These are phyloP conservation scores for Yamadazyma takamatsuzukensis DNA, from an alignment of 805 yeast species.

Conservation along the genomic window DNA sequence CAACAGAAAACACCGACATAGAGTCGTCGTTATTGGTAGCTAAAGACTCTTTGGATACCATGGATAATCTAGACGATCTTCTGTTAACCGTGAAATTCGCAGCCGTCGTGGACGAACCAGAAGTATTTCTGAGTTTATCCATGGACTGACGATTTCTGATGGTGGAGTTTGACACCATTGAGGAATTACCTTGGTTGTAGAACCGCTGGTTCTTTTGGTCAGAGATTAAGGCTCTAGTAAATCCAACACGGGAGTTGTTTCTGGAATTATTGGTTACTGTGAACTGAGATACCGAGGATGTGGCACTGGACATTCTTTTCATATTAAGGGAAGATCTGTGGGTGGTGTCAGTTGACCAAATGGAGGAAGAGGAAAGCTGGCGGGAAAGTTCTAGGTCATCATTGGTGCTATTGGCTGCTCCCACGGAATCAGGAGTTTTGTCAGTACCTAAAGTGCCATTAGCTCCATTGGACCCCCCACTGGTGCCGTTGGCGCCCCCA, in stretches of 20 bases:
- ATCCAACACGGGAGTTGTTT: conserved; percentile 27
- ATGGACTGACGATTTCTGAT: conserved; percentile 23
- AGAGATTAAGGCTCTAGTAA: conserved; percentile 36
- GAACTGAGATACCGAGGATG: conserved; percentile 25
- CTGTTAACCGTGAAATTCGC: conserved; percentile 17
- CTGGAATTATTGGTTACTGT: conserved; percentile 15
- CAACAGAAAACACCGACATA: conserved; percentile 33
- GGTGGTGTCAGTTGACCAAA: conserved; percentile 34
- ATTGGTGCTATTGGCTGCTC: background rate
- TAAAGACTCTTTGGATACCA: conserved; percentile 29
- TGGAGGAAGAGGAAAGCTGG: conserved; percentile 29
- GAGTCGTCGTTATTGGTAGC: conserved; percentile 23
- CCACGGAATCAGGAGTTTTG: background rate
- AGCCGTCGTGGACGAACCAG: background rate
- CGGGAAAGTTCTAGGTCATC: conserved; percentile 12
- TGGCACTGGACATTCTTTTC: conserved; percentile 26
- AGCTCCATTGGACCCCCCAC: background rate
- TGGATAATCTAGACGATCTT: conserved; percentile 32
- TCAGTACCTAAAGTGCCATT: background rate
- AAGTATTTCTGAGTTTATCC: conserved; percentile 17
- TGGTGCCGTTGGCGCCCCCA: background rate
- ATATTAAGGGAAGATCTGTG: conserved; percentile 22
- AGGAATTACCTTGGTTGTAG: conserved; percentile 15
- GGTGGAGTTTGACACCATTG: conserved; percentile 8
- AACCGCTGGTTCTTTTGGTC: conserved; percentile 23